Conservation (phyloP, 2,329 filamentous ascomycete species). For the Calonectria henricotiae region DNA sequence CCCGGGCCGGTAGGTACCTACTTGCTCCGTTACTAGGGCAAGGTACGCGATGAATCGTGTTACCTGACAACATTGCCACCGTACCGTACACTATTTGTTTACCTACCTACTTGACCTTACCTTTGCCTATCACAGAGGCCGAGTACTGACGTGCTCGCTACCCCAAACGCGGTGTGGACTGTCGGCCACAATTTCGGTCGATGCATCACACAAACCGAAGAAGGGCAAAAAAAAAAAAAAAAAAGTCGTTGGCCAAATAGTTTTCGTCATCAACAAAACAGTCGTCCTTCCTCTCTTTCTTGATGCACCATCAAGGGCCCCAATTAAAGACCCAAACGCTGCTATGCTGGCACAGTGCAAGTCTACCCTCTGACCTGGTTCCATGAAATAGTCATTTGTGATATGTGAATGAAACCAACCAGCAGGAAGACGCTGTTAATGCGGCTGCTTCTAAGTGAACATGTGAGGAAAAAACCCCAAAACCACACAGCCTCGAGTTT, state of each 20-base stretch:
- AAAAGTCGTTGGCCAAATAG: background rate
- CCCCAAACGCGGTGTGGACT: slow-evolving; percentile 16
- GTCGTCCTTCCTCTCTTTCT: background rate
- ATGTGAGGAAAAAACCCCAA: background rate
- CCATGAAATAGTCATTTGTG: background rate
- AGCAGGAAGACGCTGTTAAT: background rate
- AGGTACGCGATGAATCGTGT: slow-evolving; percentile 18
- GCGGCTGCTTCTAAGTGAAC: background rate
- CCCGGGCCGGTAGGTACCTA: slow-evolving; percentile 22
- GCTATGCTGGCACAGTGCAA: slow-evolving; percentile 12
- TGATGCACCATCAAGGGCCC: background rate
- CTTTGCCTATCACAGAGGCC: background rate
- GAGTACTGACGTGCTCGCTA: slow-evolving; percentile 9
- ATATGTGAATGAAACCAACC: slow-evolving; percentile 6
- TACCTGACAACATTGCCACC: slow-evolving; percentile 17
- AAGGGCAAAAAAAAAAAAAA: background rate
- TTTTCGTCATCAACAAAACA: background rate
- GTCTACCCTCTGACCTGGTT: background rate
- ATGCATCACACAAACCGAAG: slow-evolving; percentile 11
- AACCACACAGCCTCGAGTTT: slow-evolving; percentile 10
- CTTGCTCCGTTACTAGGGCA: slow-evolving; percentile 6
- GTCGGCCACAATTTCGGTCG: slow-evolving; percentile 17
- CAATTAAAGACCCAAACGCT: background rate
- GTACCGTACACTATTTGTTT: slow-evolving; percentile 8
- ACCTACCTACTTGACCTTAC: slow-evolving; percentile 22